A percentile compares a stretch with the other conserved stretches of the same genome.
Conservation (phyloP, 768 basidiomycete species). For the Leccinellum rugosiceps region DNA sequence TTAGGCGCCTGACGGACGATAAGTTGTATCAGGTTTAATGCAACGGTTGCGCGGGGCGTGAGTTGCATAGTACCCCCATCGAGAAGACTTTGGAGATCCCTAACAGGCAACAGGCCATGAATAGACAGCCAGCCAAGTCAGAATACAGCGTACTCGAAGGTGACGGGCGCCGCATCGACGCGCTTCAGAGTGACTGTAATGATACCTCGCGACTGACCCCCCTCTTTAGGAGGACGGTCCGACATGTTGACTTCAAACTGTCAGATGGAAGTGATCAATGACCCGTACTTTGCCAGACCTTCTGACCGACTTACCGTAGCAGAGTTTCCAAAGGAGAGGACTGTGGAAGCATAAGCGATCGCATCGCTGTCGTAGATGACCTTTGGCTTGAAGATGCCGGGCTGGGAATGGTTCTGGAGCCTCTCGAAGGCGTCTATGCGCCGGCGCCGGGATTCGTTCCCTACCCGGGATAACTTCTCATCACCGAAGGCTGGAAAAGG, state of each 20-base stretch:
- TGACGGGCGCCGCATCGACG: slow-evolving; percentile 37
- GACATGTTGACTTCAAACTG: slow-evolving; percentile 38
- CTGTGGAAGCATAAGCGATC: slow-evolving; percentile 38
- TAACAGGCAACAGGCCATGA: slow-evolving; percentile 3
- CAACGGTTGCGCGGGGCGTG: slow-evolving; percentile 31
- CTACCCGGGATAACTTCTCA: not conserved
- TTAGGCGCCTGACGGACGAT: slow-evolving; percentile 48
- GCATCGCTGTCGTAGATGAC: slow-evolving; percentile 46
- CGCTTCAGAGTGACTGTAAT: slow-evolving; percentile 32
- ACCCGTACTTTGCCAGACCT: not conserved
- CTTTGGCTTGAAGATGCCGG: slow-evolving; percentile 38
- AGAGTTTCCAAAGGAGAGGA: slow-evolving; percentile 31
- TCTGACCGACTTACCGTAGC: slow-evolving; percentile 24
- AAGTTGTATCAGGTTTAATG: slow-evolving; percentile 47
- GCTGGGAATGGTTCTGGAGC: slow-evolving; percentile 37
- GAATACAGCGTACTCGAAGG: slow-evolving; percentile 31
- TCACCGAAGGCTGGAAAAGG: slow-evolving; percentile 18
- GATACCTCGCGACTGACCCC: slow-evolving; percentile 24
- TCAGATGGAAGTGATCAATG: not conserved
- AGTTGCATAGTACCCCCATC: slow-evolving; percentile 23
- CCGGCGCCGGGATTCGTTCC: slow-evolving; percentile 7
- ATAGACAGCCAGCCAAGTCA: not conserved
- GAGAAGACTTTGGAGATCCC: slow-evolving; percentile 25
- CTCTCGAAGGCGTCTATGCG: slow-evolving; percentile 31
- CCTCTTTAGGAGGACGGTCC: slow-evolving; percentile 18